Percentiles rank a stretch among this genome's conserved stretches.
Conservation (phyloP, 2,329 filamentous ascomycete genomes). For the Ceratocystiopsis sp. region DNA sequence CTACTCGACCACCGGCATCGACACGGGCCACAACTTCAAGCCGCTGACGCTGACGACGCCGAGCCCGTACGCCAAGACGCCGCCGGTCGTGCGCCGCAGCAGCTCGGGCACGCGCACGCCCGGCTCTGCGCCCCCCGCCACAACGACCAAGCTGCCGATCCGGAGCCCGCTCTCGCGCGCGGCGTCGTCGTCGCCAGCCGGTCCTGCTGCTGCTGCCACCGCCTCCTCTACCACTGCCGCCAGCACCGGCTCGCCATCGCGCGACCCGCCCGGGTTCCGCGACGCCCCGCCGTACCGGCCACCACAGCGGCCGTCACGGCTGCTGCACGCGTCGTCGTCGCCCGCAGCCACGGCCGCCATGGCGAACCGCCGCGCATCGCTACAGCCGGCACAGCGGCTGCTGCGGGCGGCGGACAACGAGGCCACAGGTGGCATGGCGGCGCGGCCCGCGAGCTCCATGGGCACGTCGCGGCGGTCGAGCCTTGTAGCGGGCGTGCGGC, state of each 20-base stretch:
- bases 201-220: conserved; percentile 24
- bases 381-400: conserved; percentile 27
- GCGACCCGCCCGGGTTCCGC: conserved; percentile 26
- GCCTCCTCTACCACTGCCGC: conserved; percentile 22
- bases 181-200: conserved; percentile 29
- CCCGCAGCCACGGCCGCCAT: conserved; percentile 15
- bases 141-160: conserved; percentile 29
- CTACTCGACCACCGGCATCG: conserved; percentile 43
- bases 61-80: conserved; percentile 34
- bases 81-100: conserved; percentile 11
- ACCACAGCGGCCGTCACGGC: conserved; percentile 30
- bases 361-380: conserved; percentile 31
- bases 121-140: not conserved
- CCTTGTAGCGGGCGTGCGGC: conserved; percentile 28
- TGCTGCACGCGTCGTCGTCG: conserved; percentile 26
- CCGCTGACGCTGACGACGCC: conserved; percentile 43
- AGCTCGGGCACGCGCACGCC: conserved; percentile 20
- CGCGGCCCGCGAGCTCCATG: conserved; percentile 39
- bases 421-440: conserved; percentile 13
- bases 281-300: conserved; percentile 30
- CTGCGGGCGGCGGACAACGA: not conserved
- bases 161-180: conserved; percentile 31
- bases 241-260: conserved; percentile 29
- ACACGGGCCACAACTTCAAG: conserved; percentile 52
- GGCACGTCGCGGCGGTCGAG: conserved; percentile 34